Percentiles rank a stretch among this genome's conserved stretches.
These are phyloP conservation scores for Erodium trifolium DNA, from an alignment of 441 rosid genomes.

Conservation along the genomic window DNA sequence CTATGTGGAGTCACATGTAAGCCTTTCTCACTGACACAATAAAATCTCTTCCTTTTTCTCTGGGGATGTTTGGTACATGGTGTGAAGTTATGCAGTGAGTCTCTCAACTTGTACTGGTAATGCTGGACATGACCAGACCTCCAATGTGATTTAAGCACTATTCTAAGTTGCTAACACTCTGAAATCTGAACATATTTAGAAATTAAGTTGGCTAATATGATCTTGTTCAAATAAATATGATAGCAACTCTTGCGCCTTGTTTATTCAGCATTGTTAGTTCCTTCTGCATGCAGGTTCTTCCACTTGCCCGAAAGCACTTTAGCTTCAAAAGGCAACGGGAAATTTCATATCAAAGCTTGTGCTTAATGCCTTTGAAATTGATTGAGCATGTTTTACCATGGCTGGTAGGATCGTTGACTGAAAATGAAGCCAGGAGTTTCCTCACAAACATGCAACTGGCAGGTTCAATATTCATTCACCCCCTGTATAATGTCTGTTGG, in stretches of 20 bases:
- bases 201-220: neutral
- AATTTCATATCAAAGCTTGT: constrained; percentile 64
- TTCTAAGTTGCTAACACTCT: neutral
- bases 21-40: neutral
- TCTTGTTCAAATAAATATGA: neutral
- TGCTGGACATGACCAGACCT: no score
- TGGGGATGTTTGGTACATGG: neutral
- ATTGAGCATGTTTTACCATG: constrained; percentile 70
- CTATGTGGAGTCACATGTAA: constrained; percentile 63
- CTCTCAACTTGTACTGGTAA: no score
- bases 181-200: neutral
- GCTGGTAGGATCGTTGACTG: constrained; percentile 49
- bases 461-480: constrained; percentile 30
- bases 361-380: constrained; percentile 72
- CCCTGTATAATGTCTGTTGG: neutral
- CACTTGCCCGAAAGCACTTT: constrained; percentile 69
- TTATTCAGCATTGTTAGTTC: neutral
- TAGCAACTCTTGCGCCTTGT: neutral
- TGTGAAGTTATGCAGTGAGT: neutral
- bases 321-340: constrained; percentile 59
- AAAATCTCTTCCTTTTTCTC: neutral
- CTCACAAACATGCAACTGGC: constrained; percentile 61
- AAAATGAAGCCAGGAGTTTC: constrained; percentile 51
- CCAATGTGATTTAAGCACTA: neutral
- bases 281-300: constrained; percentile 53